Evolutionary conservation across 2,329 filamentous ascomycete genomes (phyloP).

Genomic region (Mycosphaerella sp.): DNA sequence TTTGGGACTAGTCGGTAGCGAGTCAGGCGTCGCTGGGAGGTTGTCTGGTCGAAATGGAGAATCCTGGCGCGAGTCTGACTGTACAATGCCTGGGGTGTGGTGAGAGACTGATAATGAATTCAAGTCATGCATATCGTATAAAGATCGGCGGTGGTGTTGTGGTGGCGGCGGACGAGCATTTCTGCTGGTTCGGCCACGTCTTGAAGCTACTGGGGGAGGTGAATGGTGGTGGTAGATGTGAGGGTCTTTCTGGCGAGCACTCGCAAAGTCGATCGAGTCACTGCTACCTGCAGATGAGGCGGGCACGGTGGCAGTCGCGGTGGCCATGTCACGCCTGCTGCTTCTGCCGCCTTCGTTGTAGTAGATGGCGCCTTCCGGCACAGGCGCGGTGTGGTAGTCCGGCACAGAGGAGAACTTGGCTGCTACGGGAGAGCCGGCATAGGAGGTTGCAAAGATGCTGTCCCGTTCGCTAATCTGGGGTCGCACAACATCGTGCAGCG

Average conservation of each 20-base stretch:
- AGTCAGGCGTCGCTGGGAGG: conserved; percentile 21
- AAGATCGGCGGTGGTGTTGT: conserved; percentile 29
- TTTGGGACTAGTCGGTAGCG: conserved; percentile 8
- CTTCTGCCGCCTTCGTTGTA: conserved; percentile 12
- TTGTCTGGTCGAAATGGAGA: conserved; percentile 13
- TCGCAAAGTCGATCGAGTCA: conserved; percentile 12
- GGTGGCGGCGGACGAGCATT: conserved; percentile 24
- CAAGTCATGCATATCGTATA: conserved; percentile 30
- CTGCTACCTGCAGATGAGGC: conserved; percentile 8
- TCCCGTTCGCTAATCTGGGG: conserved; percentile 57
- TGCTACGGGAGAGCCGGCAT: conserved; percentile 45
- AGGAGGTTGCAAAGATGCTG: conserved; percentile 59
- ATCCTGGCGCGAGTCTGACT: conserved; percentile 12
- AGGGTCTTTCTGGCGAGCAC: conserved; percentile 9
- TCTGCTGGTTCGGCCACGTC: conserved; percentile 6
- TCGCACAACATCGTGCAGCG: conserved; percentile 32
- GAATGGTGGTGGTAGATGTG: conserved; percentile 3
- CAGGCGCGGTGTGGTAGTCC: background rate
- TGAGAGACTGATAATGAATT: conserved; percentile 10
- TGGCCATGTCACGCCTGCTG: conserved; percentile 15
- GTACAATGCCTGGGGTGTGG: conserved; percentile 7
- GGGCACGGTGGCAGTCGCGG: conserved; percentile 11
- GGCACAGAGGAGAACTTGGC: conserved; percentile 20
- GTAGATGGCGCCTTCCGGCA: conserved; percentile 2
- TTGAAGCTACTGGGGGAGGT: conserved; percentile 3